Base-by-base conservation (phyloP, 1,284 basidiomycete species). In the Puccinia triticina region DNA sequence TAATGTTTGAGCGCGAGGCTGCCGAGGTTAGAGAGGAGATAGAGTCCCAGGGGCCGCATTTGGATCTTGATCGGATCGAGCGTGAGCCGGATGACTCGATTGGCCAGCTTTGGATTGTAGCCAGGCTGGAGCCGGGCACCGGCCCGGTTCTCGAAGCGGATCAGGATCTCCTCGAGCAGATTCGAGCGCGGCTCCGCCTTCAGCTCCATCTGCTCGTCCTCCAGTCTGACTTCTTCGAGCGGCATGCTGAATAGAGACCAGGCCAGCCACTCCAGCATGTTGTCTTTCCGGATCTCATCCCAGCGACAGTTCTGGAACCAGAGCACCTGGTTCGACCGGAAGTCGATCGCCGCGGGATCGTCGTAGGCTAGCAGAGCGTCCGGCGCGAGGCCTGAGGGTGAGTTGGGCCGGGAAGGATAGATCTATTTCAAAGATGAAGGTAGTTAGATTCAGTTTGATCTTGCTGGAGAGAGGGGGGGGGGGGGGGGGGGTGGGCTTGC, bases 211-310 rank as follows among this genome's bases (percentile, higher is more conserved):
- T 67, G 71, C 21, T 82, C 66, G n/a, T 84, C 79, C 74, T 86
- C 85, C 2, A 66, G 80, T 67, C 84, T 84, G 29, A 86, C 55
- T 73, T 84, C 83, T 37, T 85, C 85, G 67, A 86, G 84, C 23
- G 83, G 57, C 3, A 82, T 82, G 12, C 82, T 85, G 53, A 85
- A 86, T 0, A 87, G 80, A 26, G 84, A 83, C 85, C 86, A 87
- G 7, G 85, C 84, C 37, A 87, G 83, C 86, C 86, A 87, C 61
- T 85, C 85, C 77, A 84, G 83, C 71, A 85, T 84, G 53, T 86
- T 86, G 18, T 84, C 72, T 14, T 84, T 82, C 12, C 84, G 46
- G 34, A 82, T 75, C 16, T 82, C 72, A 21, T 82, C 40, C 69
- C 71, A 81, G 26, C 46, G 26, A 50, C 78, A 81, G 59, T 81